Conservation (phyloP, 306 rosid genomes). For the Malus fusca region DNA sequence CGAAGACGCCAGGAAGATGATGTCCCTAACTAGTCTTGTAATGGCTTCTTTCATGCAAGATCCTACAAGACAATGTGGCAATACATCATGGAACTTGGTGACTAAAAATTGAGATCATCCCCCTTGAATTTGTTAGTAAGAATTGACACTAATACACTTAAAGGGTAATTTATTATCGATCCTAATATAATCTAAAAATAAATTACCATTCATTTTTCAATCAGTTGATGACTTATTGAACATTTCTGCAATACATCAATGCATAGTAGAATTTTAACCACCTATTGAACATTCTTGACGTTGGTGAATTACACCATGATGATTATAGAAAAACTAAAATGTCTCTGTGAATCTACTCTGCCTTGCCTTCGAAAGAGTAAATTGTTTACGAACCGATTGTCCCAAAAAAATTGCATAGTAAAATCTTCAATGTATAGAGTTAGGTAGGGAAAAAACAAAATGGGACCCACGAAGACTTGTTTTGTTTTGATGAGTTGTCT, state of each 20-base stretch:
- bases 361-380: fast-evolving
- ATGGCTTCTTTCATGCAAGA: background rate
- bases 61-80: background rate
- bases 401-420: no score
- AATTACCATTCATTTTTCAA: background rate
- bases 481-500: constrained; percentile 39
- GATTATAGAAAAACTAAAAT: fast-evolving
- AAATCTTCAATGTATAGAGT: constrained; percentile 1
- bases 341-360: fast-evolving
- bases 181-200: background rate
- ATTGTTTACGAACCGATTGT: no score
- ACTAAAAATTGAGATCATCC: no score
- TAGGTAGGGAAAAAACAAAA: constrained; percentile 52
- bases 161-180: no score
- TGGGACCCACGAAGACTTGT: constrained; percentile 40
- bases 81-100: background rate
- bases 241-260: no score
- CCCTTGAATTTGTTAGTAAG: background rate
- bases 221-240: background rate
- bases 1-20: background rate
- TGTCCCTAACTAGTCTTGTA: background rate
- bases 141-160: no score
- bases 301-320: no score
- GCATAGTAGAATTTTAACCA: no score
- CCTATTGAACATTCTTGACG: fast-evolving